Evolutionary conservation across 2,329 filamentous ascomycete genomes (phyloP).

Genomic region (Ophiocordyceps polyrhachis-furcata): DNA sequence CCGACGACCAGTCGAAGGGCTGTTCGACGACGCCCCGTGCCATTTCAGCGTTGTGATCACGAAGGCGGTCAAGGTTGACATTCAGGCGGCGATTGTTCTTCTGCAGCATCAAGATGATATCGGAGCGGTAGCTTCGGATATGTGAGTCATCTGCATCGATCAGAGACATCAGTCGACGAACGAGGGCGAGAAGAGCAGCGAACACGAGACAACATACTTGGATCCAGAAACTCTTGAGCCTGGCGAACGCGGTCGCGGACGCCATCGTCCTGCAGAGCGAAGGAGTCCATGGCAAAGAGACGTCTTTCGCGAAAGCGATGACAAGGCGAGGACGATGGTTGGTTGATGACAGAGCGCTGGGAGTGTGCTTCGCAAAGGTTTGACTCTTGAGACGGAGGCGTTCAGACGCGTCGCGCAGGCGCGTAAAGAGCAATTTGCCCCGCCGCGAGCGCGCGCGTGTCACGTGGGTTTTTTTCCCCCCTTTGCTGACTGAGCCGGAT

Average conservation of each 20-base stretch:
- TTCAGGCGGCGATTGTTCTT: conserved; percentile 45
- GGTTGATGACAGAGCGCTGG: neutral
- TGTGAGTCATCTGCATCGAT: conserved; percentile 26
- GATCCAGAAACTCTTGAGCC: conserved; percentile 86
- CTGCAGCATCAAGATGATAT: conserved; percentile 64
- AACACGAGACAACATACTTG: conserved; percentile 37
- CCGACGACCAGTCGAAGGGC: conserved; percentile 74
- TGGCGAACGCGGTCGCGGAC: conserved; percentile 67
- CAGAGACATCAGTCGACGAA: neutral
- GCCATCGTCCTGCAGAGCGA: conserved; percentile 68
- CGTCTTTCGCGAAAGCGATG: neutral
- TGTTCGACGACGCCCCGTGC: conserved; percentile 60
- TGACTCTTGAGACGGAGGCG: neutral
- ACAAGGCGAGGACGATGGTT: neutral
- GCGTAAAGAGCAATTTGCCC: neutral
- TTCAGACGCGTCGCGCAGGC: neutral
- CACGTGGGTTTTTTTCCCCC: too few relatives aligned
- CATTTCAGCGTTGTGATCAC: conserved; percentile 69
- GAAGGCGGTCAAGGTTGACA: conserved; percentile 78
- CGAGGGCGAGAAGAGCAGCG: neutral
- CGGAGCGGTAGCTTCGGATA: conserved; percentile 62
- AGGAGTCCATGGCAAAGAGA: conserved; percentile 41
- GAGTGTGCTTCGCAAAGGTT: neutral
- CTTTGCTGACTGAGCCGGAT: neutral
- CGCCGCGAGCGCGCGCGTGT: neutral